phyloP scores from a whole-genome alignment of 148 eudicot genomes.

The Chenopodium berlandieri region DNA sequence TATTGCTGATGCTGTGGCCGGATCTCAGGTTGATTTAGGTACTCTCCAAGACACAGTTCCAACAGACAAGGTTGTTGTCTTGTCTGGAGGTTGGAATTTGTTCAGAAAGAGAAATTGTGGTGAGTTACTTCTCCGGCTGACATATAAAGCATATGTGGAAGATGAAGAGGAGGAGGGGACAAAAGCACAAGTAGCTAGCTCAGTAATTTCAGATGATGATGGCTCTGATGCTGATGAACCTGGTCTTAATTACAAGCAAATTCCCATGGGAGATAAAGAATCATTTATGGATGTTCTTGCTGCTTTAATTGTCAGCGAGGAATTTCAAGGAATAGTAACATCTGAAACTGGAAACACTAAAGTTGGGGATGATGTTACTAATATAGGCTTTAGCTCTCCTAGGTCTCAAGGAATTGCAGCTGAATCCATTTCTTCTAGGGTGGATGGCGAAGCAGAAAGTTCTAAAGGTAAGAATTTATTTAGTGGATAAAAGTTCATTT shows the following conservation, averaged over 20 bases:
- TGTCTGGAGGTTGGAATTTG: slow-evolving; percentile 78
- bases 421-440: slow-evolving; percentile 34
- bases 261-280: slow-evolving; percentile 47
- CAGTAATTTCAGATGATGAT: slow-evolving; percentile 68
- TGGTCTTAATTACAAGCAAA: slow-evolving; percentile 44
- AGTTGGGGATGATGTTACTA: slow-evolving; percentile 34
- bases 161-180: slow-evolving; percentile 88
- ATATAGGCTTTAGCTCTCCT: slow-evolving; percentile 33
- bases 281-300: slow-evolving; percentile 92
- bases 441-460: slow-evolving; percentile 36
- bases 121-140: slow-evolving; percentile 79
- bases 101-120: slow-evolving; percentile 61
- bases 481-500: not conserved
- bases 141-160: slow-evolving; percentile 95
- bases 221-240: slow-evolving; percentile 63
- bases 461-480: slow-evolving; percentile 48
- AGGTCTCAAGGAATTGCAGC: slow-evolving; percentile 29
- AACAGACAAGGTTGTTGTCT: slow-evolving; percentile 68
- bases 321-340: slow-evolving; percentile 88
- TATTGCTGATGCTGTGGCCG: not conserved
- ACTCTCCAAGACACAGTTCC: slow-evolving; percentile 89
- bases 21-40: slow-evolving; percentile 73
- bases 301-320: slow-evolving; percentile 91
- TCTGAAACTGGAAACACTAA: slow-evolving; percentile 63
- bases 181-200: slow-evolving; percentile 30